Evolutionary conservation across 2,329 filamentous ascomycete genomes (phyloP).

Genomic region (Hypomyces rosellus): DNA sequence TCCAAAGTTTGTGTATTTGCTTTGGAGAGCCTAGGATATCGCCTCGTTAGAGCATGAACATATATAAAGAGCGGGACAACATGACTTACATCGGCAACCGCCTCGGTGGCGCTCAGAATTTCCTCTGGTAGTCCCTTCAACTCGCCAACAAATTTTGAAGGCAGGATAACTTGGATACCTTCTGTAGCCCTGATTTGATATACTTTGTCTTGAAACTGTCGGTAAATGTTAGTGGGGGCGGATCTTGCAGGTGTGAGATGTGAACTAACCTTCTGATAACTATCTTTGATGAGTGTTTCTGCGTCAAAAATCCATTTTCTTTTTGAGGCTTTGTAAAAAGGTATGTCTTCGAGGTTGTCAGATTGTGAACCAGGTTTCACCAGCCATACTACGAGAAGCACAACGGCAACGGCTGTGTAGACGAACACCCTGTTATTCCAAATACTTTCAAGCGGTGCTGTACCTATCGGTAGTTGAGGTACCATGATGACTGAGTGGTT

Average conservation of each 20-base stretch:
- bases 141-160: constrained; percentile 38
- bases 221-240: constrained; percentile 9
- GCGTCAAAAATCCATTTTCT: constrained; percentile 47
- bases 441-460: too few species aligned
- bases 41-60: background rate
- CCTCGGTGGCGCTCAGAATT: constrained; percentile 41
- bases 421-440: too few species aligned
- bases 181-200: constrained; percentile 48
- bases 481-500: too few species aligned
- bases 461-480: too few species aligned
- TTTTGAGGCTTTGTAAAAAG: constrained; percentile 43
- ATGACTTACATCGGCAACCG: constrained; percentile 38
- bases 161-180: constrained; percentile 42
- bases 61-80: background rate
- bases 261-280: constrained; percentile 38
- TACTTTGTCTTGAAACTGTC: constrained; percentile 41
- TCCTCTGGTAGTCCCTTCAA: constrained; percentile 44
- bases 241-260: background rate
- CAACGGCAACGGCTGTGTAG: background rate
- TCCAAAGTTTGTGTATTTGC: constrained; percentile 45
- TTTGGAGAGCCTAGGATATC: constrained; percentile 37
- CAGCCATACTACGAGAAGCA: constrained; percentile 4
- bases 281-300: constrained; percentile 41
- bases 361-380: background rate
- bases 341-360: constrained; percentile 28